Evolutionary conservation across 257 asterid species (phyloP), one percentile per base, ranked within the genome.

Genomic region (Primulina tabacum): DNA sequence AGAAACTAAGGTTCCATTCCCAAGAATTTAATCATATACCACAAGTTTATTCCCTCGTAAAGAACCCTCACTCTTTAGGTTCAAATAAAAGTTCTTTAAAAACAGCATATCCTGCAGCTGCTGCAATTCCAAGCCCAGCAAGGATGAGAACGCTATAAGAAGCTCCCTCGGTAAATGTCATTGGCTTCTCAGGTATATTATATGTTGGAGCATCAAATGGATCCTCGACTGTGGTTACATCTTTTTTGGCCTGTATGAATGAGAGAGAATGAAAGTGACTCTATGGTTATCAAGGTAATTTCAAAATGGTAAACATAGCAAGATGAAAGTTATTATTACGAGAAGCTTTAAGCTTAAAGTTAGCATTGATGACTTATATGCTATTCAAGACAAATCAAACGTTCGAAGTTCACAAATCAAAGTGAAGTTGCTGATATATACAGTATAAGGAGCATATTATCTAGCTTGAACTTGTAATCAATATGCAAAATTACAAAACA

Each of bases 171-270:
- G 86, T 82, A 62, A 86, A 84, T 20, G 92, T 78, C 62, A 86
- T 78, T 35, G 88, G 92, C 79, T 82, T 86, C 75, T 84, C 85
- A 17, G 92, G 92, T 71, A 84, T 84, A 73, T 84, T 79, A 70
- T 86, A 82, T 60, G 92, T 86, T 63, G 86, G 89, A 64, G 88
- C 82, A 87, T 82, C 88, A 72, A 87, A 84, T 18, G 89, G 88
- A 77, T 84, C 86, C 66, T 84, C 89, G 14, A 84, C 70, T 17
- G 77, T 81, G 69, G 89, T 77, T 35, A 84, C 71, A 6, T 82
- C 92, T 73, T 79, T 84, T 55, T 73, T 79, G 33, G 80, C 32
- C 88, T 82, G 85, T 57, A 52, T 29, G 26, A 24, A 62, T 71
- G 61, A 50, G 59, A 37, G 35, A 60, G 53, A 55, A 62, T 66